Evolutionary conservation across 1,139 yeast species (phyloP), one percentile per base, ranked within the genome.

Genomic region (Nakaseomyces glabratus): DNA sequence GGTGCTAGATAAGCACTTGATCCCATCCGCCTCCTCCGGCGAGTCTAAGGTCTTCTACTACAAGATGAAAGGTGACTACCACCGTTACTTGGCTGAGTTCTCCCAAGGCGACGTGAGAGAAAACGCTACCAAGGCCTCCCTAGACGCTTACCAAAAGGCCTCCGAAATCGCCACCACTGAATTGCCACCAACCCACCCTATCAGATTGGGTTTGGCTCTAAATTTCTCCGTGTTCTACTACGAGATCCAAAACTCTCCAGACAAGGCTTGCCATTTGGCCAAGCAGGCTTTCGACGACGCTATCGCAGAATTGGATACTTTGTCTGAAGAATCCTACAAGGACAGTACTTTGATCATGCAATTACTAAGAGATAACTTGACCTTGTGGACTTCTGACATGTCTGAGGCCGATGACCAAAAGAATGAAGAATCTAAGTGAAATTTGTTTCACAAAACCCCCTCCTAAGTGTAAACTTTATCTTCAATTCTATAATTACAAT

Each of bases 31-130:
- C 47, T 85, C 82, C 63, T 76, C 95, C 44, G 97, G 96, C 55
- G 98, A 90, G 68, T 85, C 95, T 35, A 86, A 88, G 73, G 97
- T 90, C 42, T 90, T 90, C 67, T 90, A 90, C 74, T 86, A 84
- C 71, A 90, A 90, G 77, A 90, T 90, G 97, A 88, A 90, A 73
- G 98, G 97, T 69, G 98, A 90, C 65, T 90, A 90, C 73, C 95
- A 88, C 73, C 94, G 98, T 69, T 90, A 90, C 66, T 75, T 90
- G 67, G 97, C 97, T 46, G 98, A 90, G 69, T 90, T 90, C 58
- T 93, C 96, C 45, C 71, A 76, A 50, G 76, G 85, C 49, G 95
- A 85, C 52, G 82, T 82, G 68, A 82, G 96, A 61, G 84, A 85
- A 62, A 86, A 73, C 48, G 93, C 95, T 45, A 93, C 97, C 37